These are phyloP conservation scores for Leccinum rimulosum DNA, from an alignment of 768 basidiomycete genomes.

Conservation along the genomic window DNA sequence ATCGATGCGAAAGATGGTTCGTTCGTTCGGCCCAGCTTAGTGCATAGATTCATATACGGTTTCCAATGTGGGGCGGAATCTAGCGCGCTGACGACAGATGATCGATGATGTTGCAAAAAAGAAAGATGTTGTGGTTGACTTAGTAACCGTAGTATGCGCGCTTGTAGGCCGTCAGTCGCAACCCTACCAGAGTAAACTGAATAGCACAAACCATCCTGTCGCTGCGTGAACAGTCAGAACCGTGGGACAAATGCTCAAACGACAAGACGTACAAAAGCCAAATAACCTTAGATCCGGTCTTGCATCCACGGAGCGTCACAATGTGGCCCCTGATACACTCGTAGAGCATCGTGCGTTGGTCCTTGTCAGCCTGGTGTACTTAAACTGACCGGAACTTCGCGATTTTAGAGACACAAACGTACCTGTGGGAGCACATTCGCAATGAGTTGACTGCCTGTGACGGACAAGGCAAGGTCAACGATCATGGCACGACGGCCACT, in stretches of 20 bases:
- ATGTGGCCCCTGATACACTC: conserved; percentile 87
- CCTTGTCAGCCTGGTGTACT: conserved; percentile 68
- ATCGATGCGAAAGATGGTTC: conserved; percentile 31
- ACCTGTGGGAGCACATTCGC: conserved; percentile 79
- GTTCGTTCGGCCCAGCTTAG: conserved; percentile 18
- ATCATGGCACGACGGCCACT: conserved; percentile 79
- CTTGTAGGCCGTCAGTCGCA: conserved; percentile 32
- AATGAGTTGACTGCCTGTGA: conserved; percentile 83
- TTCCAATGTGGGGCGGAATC: conserved; percentile 23
- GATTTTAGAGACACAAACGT: conserved; percentile 20
- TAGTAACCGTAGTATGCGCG: conserved; percentile 65
- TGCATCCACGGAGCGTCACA: conserved; percentile 86
- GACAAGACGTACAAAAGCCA: conserved; percentile 66
- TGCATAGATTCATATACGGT: conserved; percentile 25
- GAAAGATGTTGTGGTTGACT: conserved; percentile 19
- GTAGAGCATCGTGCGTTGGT: conserved; percentile 77
- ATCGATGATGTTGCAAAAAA: conserved; percentile 24
- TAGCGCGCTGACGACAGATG: conserved; percentile 19
- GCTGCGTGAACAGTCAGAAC: conserved; percentile 31
- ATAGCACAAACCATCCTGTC: conserved; percentile 52
- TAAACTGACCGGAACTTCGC: conserved; percentile 7
- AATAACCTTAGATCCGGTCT: conserved; percentile 89
- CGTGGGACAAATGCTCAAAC: neutral
- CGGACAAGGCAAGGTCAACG: conserved; percentile 80
- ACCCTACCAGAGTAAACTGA: neutral